Base-by-base conservation (phyloP, 2,329 filamentous ascomycete species). In the Atkinsonella hypoxylon region DNA sequence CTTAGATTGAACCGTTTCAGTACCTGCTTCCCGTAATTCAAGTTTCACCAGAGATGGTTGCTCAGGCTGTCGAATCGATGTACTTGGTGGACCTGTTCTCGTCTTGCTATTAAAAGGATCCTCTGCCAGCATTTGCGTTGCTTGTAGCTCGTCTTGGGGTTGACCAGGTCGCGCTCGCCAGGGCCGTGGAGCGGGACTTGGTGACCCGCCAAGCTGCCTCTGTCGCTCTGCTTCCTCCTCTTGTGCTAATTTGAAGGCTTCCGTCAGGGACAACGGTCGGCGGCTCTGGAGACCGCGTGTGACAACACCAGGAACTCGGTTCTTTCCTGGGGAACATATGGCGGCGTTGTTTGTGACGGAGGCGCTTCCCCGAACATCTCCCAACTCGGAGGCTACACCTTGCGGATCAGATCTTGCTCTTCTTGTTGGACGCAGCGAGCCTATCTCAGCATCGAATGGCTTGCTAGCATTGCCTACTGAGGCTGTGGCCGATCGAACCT, bases 121-220 rank as follows among this genome's bases (percentile, higher is more conserved):
- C 2, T 60, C 58, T 7, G 55, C 59, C 13, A 65, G 49, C 15
- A 58, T 48, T 51, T 58, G 58, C 34, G 64, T 61, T 54, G 62
- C 54, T 36, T 59, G 61, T 31, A 52, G 55, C 39, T 70, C 64
- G 17, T 67, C 63, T 0, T 61, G 59, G 1, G 44, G 8, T 20
- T 40, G 51, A 10, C 61, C 63, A 45, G 57, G 59, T 34, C 61
- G 62, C 17, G 62, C 58, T 12, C 70, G 68, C 68, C 71, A 72
- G 8, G 65, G 58, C 32, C 75, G 64, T 1, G 75, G 75, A 1
- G 75, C 75, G 0, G 75, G 75, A 50, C 75, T 78, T 1, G 75
- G 75, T 2, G 74, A 77, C 17, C 68, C 74, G 53, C 71, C 69
- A n/a, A 60, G 57, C 53, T 30, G 61, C 55, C 51, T 50, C n/a